phyloP scores from a whole-genome alignment of 441 rosid genomes.

The Gossypium davidsonii region DNA sequence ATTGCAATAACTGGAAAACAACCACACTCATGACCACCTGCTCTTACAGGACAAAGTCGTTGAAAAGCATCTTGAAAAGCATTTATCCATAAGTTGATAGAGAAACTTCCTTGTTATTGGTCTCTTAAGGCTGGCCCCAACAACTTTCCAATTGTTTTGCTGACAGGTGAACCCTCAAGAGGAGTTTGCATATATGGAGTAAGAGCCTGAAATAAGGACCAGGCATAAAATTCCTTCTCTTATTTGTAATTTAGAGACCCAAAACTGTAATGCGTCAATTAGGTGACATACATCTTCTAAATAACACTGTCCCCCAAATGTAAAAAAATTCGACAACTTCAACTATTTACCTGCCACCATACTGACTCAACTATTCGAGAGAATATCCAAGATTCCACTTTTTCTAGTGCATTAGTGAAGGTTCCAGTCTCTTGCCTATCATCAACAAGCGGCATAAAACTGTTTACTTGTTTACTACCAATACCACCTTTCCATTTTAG shows the following conservation, averaged over 20 bases:
- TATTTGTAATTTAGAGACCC: neutral
- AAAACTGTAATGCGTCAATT: neutral
- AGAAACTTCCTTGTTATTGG: conserved; percentile 61
- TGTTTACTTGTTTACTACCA: conserved; percentile 26
- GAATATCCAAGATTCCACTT: conserved; percentile 78
- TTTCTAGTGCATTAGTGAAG: conserved; percentile 50
- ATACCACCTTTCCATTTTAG: conserved; percentile 40
- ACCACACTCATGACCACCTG: conserved; percentile 77
- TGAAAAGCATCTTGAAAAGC: conserved; percentile 67
- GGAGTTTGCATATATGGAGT: conserved; percentile 79
- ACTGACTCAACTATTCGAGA: conserved; percentile 80
- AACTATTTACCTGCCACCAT: conserved; percentile 85
- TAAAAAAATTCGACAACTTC: neutral
- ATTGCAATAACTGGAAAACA: conserved; percentile 70
- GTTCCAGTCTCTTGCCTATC: conserved; percentile 82
- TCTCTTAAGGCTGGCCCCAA: conserved; percentile 67
- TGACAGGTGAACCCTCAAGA: conserved; percentile 27
- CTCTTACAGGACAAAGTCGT: conserved; percentile 71
- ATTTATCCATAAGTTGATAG: conserved; percentile 61
- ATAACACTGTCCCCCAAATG: neutral
- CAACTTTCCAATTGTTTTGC: conserved; percentile 37
- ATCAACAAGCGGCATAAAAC: conserved; percentile 32
- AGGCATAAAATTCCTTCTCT: conserved; percentile 6
- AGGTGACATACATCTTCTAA: neutral
- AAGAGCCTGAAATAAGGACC: conserved; percentile 44